phyloP scores from a whole-genome alignment of 441 rosid species.

The Capsella rubella region DNA sequence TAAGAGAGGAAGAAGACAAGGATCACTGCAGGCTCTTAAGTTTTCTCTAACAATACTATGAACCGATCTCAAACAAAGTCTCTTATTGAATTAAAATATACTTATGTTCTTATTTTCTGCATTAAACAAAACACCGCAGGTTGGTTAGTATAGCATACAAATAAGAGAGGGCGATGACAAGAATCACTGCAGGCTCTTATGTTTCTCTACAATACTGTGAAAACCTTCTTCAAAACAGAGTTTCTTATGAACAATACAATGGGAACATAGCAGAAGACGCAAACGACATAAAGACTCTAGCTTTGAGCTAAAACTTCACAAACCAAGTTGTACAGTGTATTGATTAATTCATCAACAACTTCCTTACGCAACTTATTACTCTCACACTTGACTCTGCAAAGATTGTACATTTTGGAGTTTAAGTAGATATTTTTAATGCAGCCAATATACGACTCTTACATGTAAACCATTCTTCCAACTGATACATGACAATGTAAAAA shows the following conservation, averaged over 20 bases:
- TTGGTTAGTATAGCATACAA: constrained; percentile 12
- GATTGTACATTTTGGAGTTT: not conserved
- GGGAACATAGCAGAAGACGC: not conserved
- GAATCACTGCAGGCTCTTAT: constrained; percentile 4
- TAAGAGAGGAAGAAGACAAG: constrained; percentile 12
- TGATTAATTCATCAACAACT: not conserved
- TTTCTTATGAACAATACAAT: not conserved
- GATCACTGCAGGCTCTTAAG: constrained; percentile 8
- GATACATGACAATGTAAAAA: not conserved
- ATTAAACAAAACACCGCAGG: not conserved
- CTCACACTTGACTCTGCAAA: not conserved
- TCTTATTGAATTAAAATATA: not conserved
- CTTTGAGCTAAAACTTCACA: constrained; percentile 1
- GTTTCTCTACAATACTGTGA: constrained; percentile 3
- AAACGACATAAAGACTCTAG: not conserved
- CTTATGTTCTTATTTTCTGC: constrained; percentile 3
- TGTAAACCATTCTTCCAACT: not conserved
- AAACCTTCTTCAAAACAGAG: not conserved
- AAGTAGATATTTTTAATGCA: too few species aligned
- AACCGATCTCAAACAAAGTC: constrained; percentile 5
- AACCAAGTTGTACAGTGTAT: constrained; percentile 7
- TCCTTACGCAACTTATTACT: not conserved
- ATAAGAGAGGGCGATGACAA: constrained; percentile 5
- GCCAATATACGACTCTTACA: not conserved
- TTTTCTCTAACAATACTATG: constrained; percentile 2